phyloP scores from a whole-genome alignment of 2,329 filamentous ascomycete genomes.

The Clarireedia monteithiana region DNA sequence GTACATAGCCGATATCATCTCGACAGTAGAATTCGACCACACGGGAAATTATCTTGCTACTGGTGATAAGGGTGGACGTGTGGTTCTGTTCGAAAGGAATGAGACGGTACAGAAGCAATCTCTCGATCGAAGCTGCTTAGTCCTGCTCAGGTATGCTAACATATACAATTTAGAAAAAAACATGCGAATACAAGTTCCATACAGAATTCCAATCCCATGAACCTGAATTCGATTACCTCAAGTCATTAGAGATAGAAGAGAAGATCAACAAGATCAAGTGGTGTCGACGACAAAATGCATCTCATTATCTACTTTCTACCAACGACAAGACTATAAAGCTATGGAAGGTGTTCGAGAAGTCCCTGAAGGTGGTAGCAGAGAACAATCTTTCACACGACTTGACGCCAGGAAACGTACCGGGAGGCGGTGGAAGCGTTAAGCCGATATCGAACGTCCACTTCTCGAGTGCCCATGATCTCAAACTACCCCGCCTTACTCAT shows the following conservation, averaged over 20 bases:
- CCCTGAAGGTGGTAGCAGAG: conserved; percentile 95
- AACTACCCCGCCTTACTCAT: conserved; percentile 91
- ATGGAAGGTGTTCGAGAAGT: conserved; percentile 99
- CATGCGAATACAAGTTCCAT: conserved; percentile 99
- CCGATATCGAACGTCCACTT: conserved; percentile 67
- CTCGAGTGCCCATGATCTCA: conserved; percentile 73
- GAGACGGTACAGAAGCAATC: conserved; percentile 62
- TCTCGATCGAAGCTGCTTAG: background rate
- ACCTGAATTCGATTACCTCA: conserved; percentile 98
- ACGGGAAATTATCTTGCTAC: conserved; percentile 85
- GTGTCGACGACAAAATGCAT: conserved; percentile 96
- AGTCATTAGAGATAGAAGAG: conserved; percentile 98
- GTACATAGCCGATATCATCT: conserved; percentile 73
- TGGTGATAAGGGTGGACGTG: conserved; percentile 81
- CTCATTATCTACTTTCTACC: conserved; percentile 94
- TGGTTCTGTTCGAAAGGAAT: conserved; percentile 85
- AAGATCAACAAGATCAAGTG: conserved; percentile 99
- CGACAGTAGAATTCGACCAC: conserved; percentile 84
- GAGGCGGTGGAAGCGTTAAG: conserved; percentile 71
- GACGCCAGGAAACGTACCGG: conserved; percentile 62
- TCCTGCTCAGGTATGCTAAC: conserved; percentile 28
- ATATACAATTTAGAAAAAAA: conserved; percentile 72
- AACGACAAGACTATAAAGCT: conserved; percentile 99
- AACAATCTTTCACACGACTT: conserved; percentile 96
- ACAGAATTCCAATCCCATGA: conserved; percentile 99